These are phyloP conservation scores for Pseudonitzschia delicatissima DNA, from an alignment of 108 stramenopile species.

Conservation along the genomic window DNA sequence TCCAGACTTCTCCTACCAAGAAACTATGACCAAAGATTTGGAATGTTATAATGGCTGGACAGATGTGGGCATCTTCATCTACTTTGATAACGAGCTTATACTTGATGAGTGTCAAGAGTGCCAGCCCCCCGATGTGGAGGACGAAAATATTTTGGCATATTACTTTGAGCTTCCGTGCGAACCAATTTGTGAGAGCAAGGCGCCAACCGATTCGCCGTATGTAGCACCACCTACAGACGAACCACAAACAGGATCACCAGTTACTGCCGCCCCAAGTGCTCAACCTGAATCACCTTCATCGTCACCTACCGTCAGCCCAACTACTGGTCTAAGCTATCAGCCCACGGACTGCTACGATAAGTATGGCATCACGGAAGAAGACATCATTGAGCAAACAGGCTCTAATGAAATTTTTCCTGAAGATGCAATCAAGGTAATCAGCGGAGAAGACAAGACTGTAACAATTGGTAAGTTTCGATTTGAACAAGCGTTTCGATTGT, in stretches of 20 bases:
- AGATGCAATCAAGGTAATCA: slow-evolving; percentile 14
- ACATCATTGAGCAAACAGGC: slow-evolving; percentile 8
- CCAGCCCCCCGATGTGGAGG: slow-evolving; percentile 15
- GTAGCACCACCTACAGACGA: no score
- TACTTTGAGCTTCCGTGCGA: slow-evolving; percentile 15
- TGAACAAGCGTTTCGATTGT: no score
- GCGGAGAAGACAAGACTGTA: background rate
- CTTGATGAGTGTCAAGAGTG: slow-evolving; percentile 28
- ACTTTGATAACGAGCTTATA: slow-evolving; percentile 12
- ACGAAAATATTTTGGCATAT: slow-evolving; percentile 6
- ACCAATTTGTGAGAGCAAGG: slow-evolving; percentile 1
- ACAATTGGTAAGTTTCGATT: slow-evolving; percentile 5
- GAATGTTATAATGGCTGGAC: slow-evolving; percentile 21
- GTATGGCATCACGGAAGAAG: slow-evolving; percentile 19
- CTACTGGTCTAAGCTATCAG: background rate
- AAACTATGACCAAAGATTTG: slow-evolving; percentile 3
- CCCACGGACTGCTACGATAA: slow-evolving; percentile 24
- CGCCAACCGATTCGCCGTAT: no score
- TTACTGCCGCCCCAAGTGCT: background rate
- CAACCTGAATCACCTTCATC: background rate
- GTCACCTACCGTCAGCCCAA: background rate
- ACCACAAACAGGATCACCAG: background rate
- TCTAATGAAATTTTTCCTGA: slow-evolving; percentile 12
- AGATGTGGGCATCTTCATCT: slow-evolving; percentile 19
- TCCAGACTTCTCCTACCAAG: background rate